Evolutionary conservation across 176 grass and related monocot genomes (phyloP).

Genomic region (Secale cereale): DNA sequence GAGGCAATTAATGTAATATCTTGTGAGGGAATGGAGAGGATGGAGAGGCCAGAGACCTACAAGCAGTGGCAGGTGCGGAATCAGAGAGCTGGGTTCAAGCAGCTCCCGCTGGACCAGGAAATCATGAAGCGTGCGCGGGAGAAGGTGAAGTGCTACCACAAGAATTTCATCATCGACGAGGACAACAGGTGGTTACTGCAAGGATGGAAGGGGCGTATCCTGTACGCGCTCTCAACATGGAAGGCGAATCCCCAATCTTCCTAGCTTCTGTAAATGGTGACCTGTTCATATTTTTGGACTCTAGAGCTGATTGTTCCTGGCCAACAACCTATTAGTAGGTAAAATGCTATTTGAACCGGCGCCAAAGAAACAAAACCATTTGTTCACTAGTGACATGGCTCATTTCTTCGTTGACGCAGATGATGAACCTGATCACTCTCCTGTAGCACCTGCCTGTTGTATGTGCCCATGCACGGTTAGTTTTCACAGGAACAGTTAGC

Average conservation of each 20-base stretch:
- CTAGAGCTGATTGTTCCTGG: slow-evolving; percentile 37
- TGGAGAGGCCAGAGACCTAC: slow-evolving; percentile 92
- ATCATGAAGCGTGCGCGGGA: slow-evolving; percentile 77
- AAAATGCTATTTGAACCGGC: neutral
- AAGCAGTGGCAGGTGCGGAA: slow-evolving; percentile 81
- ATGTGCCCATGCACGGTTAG: neutral
- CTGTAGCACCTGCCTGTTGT: neutral
- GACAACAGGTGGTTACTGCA: slow-evolving; percentile 78
- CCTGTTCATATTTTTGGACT: slow-evolving; percentile 31
- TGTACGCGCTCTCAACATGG: slow-evolving; percentile 79
- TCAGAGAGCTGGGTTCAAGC: slow-evolving; percentile 80
- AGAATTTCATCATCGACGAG: slow-evolving; percentile 78
- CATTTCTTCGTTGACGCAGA: slow-evolving; percentile 16
- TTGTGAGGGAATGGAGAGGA: slow-evolving; percentile 84
- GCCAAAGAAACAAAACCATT: neutral
- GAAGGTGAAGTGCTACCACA: slow-evolving; percentile 78
- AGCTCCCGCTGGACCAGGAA: slow-evolving; percentile 56
- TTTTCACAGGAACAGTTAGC: slow-evolving; percentile 26
- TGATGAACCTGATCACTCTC: neutral
- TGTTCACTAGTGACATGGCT: neutral
- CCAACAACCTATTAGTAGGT: slow-evolving; percentile 12
- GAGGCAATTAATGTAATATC: slow-evolving; percentile 83
- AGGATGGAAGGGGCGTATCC: slow-evolving; percentile 93
- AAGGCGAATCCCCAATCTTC: slow-evolving; percentile 41
- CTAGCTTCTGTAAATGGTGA: slow-evolving; percentile 45